Conservation (phyloP, 176 grass and related monocot species). For the Oryza australiensis region DNA sequence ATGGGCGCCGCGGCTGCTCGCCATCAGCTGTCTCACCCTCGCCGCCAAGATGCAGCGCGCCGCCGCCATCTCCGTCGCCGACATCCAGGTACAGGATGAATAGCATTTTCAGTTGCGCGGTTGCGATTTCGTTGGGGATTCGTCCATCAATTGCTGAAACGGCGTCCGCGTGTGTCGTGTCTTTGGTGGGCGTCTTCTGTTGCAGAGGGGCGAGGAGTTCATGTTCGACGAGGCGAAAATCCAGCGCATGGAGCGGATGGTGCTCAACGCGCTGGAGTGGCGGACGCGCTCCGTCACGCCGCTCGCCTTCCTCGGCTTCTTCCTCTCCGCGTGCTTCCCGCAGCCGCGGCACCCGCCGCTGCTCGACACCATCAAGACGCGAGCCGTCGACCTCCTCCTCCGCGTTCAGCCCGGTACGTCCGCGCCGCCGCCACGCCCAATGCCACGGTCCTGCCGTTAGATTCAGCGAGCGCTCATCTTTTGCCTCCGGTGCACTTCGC, state of each 20-base stretch:
- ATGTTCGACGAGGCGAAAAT: constrained; percentile 70
- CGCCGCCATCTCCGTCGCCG: constrained; percentile 43
- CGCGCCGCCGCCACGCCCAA: constrained; percentile 32
- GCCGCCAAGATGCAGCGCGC: constrained; percentile 95
- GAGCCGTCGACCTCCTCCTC: constrained; percentile 64
- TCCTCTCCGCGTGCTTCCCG: constrained; percentile 63
- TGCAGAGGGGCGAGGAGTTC: constrained; percentile 67
- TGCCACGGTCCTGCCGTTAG: background rate
- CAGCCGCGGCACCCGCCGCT: constrained; percentile 40
- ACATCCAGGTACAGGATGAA: constrained; percentile 57
- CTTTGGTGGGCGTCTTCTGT: background rate
- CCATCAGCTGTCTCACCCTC: constrained; percentile 87
- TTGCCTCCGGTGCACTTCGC: background rate
- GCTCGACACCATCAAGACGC: constrained; percentile 66
- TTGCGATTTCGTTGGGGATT: background rate
- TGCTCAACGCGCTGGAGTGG: constrained; percentile 75
- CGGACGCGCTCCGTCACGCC: constrained; percentile 88
- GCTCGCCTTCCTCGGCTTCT: constrained; percentile 89
- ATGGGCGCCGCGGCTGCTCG: constrained; percentile 78
- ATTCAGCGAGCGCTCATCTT: background rate
- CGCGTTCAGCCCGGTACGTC: constrained; percentile 61
- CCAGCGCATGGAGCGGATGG: constrained; percentile 82
- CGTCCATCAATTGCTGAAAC: background rate
- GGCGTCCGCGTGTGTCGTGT: background rate
- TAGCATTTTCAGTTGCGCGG: background rate